Base-by-base conservation (phyloP, 139 green algal genomes). In the Zygnema circumcarinatum region DNA sequence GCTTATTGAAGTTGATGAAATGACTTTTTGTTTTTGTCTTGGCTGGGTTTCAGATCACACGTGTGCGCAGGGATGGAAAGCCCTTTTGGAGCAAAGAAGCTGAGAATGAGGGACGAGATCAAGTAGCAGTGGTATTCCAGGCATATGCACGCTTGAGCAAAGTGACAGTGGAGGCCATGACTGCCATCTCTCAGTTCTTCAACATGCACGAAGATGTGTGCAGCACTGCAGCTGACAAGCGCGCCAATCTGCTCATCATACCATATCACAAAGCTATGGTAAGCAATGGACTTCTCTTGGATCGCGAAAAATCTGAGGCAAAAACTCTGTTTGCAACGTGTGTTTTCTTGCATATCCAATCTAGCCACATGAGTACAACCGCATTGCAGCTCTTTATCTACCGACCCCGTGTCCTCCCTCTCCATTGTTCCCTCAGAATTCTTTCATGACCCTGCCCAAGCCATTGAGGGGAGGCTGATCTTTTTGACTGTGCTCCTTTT, bases 191-290 rank as follows among this genome's bases (percentile, higher is more conserved):
- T 11, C n/a, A 35, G 25, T 82, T 88, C 29, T 39, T 62, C 53
- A 69, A 90, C 41, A 90, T 90, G 85, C 85, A 90, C 67, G 85
- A 90, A 39, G 85, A 90, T 21, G 87, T 90, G 56, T 90, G 78
- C 40, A 74, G n/a, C 21, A 88, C 79, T 25, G 85, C 85, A 41
- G 56, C 62, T 20, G 85, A 83, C 85, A 90, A 85, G 33, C 79
- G 68, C 29, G 35, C 53, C 67, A 89, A 85, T 68, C 35, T 90
- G n/a, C 56, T 90, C 29, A 47, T 90, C 40, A 1, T 90, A 52
- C 85, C 85, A 29, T 90, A 84, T 40, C 81, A 89, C n/a, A 89
- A 88, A 40, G 54, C 36, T 52, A 69, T 74, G 76, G 80, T 86
- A 36, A 84, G 35, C 7, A 3, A 1, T 36, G 38, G 29, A 31